Base-by-base conservation (phyloP, 805 yeast species). In the Monosporozyma yasuniensis region DNA sequence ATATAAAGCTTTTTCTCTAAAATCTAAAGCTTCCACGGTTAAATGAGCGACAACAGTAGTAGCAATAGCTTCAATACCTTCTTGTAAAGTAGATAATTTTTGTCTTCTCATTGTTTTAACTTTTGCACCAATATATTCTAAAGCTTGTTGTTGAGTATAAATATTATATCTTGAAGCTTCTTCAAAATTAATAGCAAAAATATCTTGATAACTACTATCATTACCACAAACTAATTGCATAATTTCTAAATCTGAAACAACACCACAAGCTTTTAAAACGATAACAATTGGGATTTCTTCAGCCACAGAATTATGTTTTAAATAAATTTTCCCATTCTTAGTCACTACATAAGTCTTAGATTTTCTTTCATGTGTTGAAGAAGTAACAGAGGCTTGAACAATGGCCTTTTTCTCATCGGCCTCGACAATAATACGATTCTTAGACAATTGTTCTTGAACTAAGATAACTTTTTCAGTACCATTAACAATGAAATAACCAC, bases 381-480 rank as follows among this genome's bases (percentile, higher is more conserved):
- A 88, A 0, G 99, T 93, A 16, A 93, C 99, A 0, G 96, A 87
- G 1, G 99, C 97, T 69, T 93, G 99, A 19, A 90, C 96, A 21
- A 93, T 83, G 3, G 82, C 84, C 67, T 95, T 93, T 69, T 89
- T 87, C 55, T 87, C 96, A 65, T 93, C 99, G 1, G 96, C 93
- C 68, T 93, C 99, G 12, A 93, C 99, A 61, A 93, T 89, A 63
- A 93, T 93, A 77, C 99, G 87, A 70, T 93, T 93, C 71, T 93
- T 93, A 47, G 95, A 84, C 65, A 93, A 75, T 74, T 93, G 99
- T 69, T 93, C 99, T 69, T 93, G 99, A 42, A 93, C 95, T 57
- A 93, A 76, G 55, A 93, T 93, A 43, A 93, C 99, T 66, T 93
- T 93, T 61, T 93, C 99, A 0, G 99, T 93, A 66, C 99, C 99